Evolutionary conservation across 1,139 yeast genomes (phyloP), one percentile per base, ranked within the genome.

Genomic region (Candida labiduridarum): DNA sequence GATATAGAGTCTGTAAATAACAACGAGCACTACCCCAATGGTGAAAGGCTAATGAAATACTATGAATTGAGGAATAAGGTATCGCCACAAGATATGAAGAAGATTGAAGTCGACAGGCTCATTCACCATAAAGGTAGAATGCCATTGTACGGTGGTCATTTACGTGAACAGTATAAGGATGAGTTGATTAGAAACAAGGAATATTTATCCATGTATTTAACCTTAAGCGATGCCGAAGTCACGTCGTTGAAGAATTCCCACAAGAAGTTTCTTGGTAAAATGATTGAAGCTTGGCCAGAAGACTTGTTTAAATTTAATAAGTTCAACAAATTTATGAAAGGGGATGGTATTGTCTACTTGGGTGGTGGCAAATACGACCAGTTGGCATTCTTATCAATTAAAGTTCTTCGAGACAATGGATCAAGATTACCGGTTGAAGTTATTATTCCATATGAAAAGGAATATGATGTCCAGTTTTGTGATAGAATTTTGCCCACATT

Each of bases 291-390:
- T 4, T 61, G 66, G 50, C 72, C 74, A 1, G 48, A 54, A 14
- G 62, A 60, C 6, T 53, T 71, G 19, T 49, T 59, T 36, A 52
- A 59, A 18, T 53, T 34, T 39, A 63, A 63, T 40, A 59, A 58
- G 47, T 61, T 55, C 49, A 64, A 62, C 48, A 56, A 57, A 18
- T 69, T 67, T 53, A 67, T 71, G 74, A 57, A 67, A 48, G 85
- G 84, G 12, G 72, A 75, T 52, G 88, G 89, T 39, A 80, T 82
- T 44, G 85, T 83, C 4, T 80, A 81, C 58, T 77, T 84, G 48
- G 89, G 87, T 33, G 89, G 88, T 53, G 87, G 81, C 34, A 72
- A 73, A 52, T 83, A 76, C 62, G 74, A 83, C 55, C 82, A 84
- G 64, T 71, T 83, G 47, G 79, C 83, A 6, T 64, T 82, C 25